phyloP scores from a whole-genome alignment of 2,329 filamentous ascomycete species.

The Xylaria sp. region DNA sequence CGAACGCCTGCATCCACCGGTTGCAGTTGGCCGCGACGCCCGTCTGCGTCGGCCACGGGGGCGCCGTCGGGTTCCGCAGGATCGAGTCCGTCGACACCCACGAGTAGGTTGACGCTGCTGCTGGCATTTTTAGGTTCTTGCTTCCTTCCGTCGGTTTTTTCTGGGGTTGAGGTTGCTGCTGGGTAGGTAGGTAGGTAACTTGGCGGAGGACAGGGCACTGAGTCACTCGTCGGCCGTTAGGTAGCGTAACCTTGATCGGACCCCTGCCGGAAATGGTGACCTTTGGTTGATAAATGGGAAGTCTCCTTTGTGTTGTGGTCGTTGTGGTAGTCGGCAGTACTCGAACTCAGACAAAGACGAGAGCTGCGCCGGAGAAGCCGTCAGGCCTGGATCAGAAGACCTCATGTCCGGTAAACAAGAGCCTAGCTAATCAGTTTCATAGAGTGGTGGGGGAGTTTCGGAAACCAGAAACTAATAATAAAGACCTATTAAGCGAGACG shows the following conservation, averaged over 20 bases:
- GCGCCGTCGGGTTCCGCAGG: not conserved
- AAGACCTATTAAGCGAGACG: not conserved
- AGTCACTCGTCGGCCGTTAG: not conserved
- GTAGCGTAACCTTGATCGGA: not conserved
- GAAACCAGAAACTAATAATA: not conserved
- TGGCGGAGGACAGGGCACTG: no score
- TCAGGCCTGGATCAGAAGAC: not conserved
- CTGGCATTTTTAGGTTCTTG: not conserved
- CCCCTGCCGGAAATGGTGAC: not conserved
- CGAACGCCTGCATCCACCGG: slow-evolving; percentile 9
- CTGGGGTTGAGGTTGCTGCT: not conserved
- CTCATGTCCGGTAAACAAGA: not conserved
- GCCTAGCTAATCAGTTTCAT: not conserved
- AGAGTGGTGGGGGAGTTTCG: not conserved
- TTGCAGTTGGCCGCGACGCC: slow-evolving; percentile 14
- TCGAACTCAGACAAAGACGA: not conserved
- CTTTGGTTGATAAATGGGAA: not conserved
- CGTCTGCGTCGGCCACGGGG: slow-evolving; percentile 7
- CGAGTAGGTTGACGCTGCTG: not conserved
- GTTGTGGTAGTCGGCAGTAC: not conserved
- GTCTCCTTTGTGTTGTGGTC: not conserved
- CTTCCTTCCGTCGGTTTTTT: not conserved
- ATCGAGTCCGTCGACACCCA: slow-evolving; percentile 1
- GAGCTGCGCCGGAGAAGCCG: not conserved
- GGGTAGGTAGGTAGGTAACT: no score